A percentile compares a stretch with the other conserved stretches of the same genome.
Conservation (phyloP, 805 yeast species). For the Cyberlindnera meyerae region DNA sequence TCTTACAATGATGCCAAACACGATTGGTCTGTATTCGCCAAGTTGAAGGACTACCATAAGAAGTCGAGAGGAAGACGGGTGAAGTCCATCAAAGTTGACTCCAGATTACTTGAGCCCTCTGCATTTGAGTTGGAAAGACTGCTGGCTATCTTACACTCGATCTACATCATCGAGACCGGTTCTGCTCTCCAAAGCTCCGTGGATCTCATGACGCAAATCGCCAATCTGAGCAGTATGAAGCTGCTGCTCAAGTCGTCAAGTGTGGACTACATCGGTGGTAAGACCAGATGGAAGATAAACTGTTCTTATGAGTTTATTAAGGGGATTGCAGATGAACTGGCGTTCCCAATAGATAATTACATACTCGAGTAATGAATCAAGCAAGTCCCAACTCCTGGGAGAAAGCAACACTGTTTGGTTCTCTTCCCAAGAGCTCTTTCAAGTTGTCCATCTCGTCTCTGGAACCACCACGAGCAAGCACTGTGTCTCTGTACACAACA, state of each 20-base stretch:
- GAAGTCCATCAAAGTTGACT: constrained; percentile 42
- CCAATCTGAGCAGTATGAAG: constrained; percentile 32
- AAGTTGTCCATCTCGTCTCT: constrained; percentile 63
- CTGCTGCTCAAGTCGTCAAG: constrained; percentile 30
- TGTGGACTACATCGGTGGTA: constrained; percentile 56
- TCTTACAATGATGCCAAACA: constrained; percentile 67
- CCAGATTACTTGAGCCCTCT: constrained; percentile 64
- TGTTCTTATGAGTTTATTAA: constrained; percentile 62
- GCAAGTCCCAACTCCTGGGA: constrained; percentile 55
- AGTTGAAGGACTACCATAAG: constrained; percentile 43
- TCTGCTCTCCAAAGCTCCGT: constrained; percentile 29
- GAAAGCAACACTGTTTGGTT: constrained; percentile 71
- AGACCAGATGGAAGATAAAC: constrained; percentile 75
- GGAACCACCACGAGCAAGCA: constrained; percentile 70
- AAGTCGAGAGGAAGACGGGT: constrained; percentile 34
- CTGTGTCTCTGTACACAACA: constrained; percentile 59
- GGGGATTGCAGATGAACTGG: constrained; percentile 56
- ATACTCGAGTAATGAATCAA: constrained; percentile 32
- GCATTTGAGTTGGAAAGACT: constrained; percentile 74
- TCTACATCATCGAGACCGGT: constrained; percentile 43
- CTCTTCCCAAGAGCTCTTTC: constrained; percentile 65
- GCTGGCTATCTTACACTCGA: constrained; percentile 72
- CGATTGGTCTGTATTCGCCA: constrained; percentile 69
- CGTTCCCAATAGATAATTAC: constrained; percentile 63
- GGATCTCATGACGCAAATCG: constrained; percentile 31